phyloP scores from a whole-genome alignment of 768 basidiomycete genomes.

The Clathrus columnatus region DNA sequence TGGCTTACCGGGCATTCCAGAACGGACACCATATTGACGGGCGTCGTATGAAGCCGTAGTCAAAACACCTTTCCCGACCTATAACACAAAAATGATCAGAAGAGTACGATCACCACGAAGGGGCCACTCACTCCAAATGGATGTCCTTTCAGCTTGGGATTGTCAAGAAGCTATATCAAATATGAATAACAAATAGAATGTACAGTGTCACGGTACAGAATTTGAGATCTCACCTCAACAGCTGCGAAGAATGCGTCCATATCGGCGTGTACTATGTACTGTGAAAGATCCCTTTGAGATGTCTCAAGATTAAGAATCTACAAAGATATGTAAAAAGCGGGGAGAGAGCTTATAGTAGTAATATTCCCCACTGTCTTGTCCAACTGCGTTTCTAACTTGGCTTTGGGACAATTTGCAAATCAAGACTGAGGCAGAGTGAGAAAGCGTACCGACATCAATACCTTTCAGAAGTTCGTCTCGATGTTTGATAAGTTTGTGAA shows the following conservation, averaged over 20 bases:
- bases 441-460: constrained; percentile 45
- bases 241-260: constrained; percentile 92
- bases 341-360: neutral
- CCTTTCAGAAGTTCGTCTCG: constrained; percentile 50
- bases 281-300: constrained; percentile 67
- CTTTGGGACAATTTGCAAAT: constrained; percentile 27
- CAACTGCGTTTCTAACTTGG: constrained; percentile 50
- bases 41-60: constrained; percentile 91
- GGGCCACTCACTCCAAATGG: constrained; percentile 57
- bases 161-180: constrained; percentile 40
- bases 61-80: constrained; percentile 77
- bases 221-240: constrained; percentile 39
- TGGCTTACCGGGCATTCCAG: constrained; percentile 82
- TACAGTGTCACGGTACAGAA: neutral
- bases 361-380: constrained; percentile 55
- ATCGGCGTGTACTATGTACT: constrained; percentile 88
- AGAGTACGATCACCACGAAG: no score
- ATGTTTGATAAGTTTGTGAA: constrained; percentile 57
- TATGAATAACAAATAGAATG: neutral
- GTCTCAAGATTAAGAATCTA: constrained; percentile 63
- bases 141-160: constrained; percentile 58
- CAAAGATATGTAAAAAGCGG: constrained; percentile 18
- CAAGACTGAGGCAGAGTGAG: constrained; percentile 10
- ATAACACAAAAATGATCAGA: constrained; percentile 14
- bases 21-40: constrained; percentile 81